Percentiles rank a stretch among this genome's conserved stretches.
phyloP scores from a whole-genome alignment of 148 eudicot species.

The Camellia sinensis region DNA sequence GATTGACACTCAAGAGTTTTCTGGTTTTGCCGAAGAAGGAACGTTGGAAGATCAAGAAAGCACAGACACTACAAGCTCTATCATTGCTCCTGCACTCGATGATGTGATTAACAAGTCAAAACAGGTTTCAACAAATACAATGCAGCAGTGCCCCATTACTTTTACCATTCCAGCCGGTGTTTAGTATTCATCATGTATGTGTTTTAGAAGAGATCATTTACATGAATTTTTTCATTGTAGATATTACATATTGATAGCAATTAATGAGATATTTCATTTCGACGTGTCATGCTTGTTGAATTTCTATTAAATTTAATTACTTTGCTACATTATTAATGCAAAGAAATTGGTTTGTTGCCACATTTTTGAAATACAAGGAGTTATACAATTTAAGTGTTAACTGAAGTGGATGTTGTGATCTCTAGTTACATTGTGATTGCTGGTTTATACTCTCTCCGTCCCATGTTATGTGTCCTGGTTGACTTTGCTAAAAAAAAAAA shows the following conservation, averaged over 20 bases:
- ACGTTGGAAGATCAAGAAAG: slow-evolving; percentile 14
- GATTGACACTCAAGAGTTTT: slow-evolving; percentile 5
- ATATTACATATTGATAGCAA: not conserved
- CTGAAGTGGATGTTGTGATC: not conserved
- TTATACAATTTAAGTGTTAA: not conserved
- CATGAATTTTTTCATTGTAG: slow-evolving; percentile 11
- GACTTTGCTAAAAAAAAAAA: not conserved
- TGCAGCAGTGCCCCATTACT: slow-evolving; percentile 18
- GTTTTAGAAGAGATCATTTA: not conserved
- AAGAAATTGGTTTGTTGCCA: not conserved
- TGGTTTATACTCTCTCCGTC: not conserved
- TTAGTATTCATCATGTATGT: slow-evolving; percentile 4
- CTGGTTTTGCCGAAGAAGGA: slow-evolving; percentile 22
- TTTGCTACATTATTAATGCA: slow-evolving; percentile 3
- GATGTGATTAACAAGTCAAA: not conserved
- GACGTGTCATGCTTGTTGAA: not conserved
- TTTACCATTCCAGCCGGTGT: slow-evolving; percentile 33
- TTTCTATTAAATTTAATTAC: not conserved
- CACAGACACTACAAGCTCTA: not conserved
- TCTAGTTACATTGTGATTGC: not conserved
- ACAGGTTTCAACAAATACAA: slow-evolving; percentile 11
- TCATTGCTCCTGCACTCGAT: not conserved
- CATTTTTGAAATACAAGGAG: slow-evolving; percentile 10
- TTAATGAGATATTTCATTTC: not conserved
- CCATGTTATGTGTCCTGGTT: not conserved